Percentiles rank a stretch among this genome's conserved stretches.
Evolutionary conservation across 192 early-diverging fungal genomes (phyloP).

Genomic region (Nowakowskiella sp.): DNA sequence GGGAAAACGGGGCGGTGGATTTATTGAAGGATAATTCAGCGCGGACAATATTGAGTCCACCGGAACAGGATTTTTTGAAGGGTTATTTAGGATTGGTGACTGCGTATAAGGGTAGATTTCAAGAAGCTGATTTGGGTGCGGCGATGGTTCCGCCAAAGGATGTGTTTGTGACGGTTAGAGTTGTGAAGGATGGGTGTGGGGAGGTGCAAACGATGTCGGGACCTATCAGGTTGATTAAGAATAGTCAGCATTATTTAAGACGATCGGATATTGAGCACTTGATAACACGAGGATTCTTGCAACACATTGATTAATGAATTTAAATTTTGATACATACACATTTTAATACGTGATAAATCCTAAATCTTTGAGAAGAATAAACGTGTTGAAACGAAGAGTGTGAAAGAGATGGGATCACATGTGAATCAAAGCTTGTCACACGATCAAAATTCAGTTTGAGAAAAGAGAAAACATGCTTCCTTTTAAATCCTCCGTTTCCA

Average conservation of each 20-base stretch:
- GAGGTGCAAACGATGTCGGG: slow-evolving; percentile 80
- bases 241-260: slow-evolving; percentile 78
- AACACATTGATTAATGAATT: slow-evolving; percentile 64
- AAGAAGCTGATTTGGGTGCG: slow-evolving; percentile 68
- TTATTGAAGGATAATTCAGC: slow-evolving; percentile 9
- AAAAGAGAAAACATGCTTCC: too few relatives aligned
- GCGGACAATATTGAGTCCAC: slow-evolving; percentile 37
- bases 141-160: slow-evolving; percentile 80
- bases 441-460: too few relatives aligned
- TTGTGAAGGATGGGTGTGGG: slow-evolving; percentile 78
- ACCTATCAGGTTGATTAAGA: slow-evolving; percentile 61
- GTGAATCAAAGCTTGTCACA: too few relatives aligned
- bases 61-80: slow-evolving; percentile 54
- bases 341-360: too few relatives aligned
- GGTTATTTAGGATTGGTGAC: slow-evolving; percentile 60
- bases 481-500: too few relatives aligned
- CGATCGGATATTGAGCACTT: slow-evolving; percentile 84
- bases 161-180: slow-evolving; percentile 85
- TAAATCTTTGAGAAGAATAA: too few relatives aligned
- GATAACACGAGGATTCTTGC: slow-evolving; percentile 74
- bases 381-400: too few relatives aligned
- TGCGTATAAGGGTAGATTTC: slow-evolving; percentile 54
- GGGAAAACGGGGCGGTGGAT: slow-evolving; percentile 52
- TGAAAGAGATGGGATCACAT: too few relatives aligned
- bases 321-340: too few relatives aligned